A percentile compares a stretch with the other conserved stretches of the same genome.
phyloP scores from a whole-genome alignment of 495 filamentous ascomycete genomes.

The Margaritispora aquatica region DNA sequence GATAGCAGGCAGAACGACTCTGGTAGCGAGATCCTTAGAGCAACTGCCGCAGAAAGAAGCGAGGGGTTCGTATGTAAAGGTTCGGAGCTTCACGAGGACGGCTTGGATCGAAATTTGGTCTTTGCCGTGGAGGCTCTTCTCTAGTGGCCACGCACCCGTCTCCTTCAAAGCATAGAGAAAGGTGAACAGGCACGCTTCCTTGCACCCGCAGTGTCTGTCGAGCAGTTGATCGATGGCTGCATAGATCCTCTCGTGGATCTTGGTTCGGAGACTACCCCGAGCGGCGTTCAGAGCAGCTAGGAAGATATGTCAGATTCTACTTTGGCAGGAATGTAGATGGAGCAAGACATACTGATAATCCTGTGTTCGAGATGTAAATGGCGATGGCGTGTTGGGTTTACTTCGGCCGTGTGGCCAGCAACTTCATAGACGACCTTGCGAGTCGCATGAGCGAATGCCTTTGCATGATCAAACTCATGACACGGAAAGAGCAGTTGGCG shows the following conservation, averaged over 20 bases:
- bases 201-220: neutral
- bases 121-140: neutral
- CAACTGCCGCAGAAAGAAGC: neutral
- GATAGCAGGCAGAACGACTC: neutral
- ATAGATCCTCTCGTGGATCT: neutral
- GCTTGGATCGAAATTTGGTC: neutral
- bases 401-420: neutral
- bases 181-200: neutral
- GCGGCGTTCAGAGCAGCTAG: slow-evolving; percentile 7
- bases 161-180: neutral
- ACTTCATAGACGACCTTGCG: neutral
- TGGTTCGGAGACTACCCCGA: slow-evolving; percentile 1
- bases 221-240: neutral
- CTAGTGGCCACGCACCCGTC: slow-evolving; percentile 2
- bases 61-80: slow-evolving; percentile 2
- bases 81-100: neutral
- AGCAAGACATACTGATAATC: slow-evolving; percentile 8
- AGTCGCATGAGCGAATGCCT: neutral
- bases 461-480: neutral
- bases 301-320: neutral
- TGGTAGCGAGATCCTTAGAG: neutral
- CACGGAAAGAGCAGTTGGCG: neutral
- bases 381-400: neutral
- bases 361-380: slow-evolving; percentile 1
- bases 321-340: slow-evolving; percentile 6